Evolutionary conservation across 1,284 basidiomycete species (phyloP).

Genomic region (Phaffia rhodozyma): DNA sequence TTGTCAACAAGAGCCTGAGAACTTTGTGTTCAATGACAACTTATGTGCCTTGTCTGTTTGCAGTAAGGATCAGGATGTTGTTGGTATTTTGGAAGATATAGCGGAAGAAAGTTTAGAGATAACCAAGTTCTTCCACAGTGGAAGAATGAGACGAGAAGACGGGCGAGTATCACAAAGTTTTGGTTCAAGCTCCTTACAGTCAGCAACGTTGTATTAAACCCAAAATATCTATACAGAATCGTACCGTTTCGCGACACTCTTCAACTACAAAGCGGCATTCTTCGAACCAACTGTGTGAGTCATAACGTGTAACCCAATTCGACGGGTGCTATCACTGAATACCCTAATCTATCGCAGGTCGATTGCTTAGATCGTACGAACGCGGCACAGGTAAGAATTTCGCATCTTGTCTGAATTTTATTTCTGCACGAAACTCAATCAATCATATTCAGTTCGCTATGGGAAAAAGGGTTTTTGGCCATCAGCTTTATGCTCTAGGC

Average conservation of each 20-base stretch:
- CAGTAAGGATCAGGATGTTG: slow-evolving; percentile 90
- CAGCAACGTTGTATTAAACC: too few species aligned
- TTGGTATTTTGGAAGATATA: slow-evolving; percentile 86
- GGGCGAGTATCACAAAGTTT: slow-evolving; percentile 10
- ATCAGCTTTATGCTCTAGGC: slow-evolving; percentile 91
- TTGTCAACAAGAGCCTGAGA: neutral
- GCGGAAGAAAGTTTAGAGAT: slow-evolving; percentile 86
- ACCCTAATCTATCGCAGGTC: slow-evolving; percentile 37
- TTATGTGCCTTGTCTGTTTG: neutral
- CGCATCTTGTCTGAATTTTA: neutral
- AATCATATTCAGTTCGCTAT: slow-evolving; percentile 79
- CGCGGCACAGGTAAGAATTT: slow-evolving; percentile 5
- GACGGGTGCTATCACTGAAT: too few species aligned
- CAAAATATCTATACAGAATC: slow-evolving; percentile 20
- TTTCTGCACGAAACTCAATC: slow-evolving; percentile 36
- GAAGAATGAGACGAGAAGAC: slow-evolving; percentile 20
- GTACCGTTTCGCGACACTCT: slow-evolving; percentile 53
- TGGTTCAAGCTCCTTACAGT: too few species aligned
- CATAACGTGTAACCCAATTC: neutral
- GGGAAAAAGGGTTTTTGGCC: slow-evolving; percentile 85
- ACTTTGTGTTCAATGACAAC: neutral
- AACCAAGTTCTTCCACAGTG: slow-evolving; percentile 84
- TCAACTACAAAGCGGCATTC: slow-evolving; percentile 78
- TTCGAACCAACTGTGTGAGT: slow-evolving; percentile 61
- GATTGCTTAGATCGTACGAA: slow-evolving; percentile 97